phyloP scores from a whole-genome alignment of 2,329 filamentous ascomycete genomes.

The Fusarium secorum region DNA sequence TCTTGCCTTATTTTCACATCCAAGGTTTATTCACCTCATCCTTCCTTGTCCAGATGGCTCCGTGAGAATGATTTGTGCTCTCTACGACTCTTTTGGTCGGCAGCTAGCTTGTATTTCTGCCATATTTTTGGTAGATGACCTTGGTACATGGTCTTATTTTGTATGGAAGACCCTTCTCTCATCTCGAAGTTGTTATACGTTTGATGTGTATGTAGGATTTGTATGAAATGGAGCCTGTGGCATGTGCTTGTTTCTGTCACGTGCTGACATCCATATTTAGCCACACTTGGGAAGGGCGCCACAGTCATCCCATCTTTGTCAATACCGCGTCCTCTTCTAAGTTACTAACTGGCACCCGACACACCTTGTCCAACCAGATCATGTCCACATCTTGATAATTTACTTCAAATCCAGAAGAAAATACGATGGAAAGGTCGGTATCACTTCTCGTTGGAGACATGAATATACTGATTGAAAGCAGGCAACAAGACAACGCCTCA shows the following conservation, averaged over 20 bases:
- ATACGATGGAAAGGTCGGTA: conserved; percentile 8
- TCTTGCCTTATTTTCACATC: conserved; percentile 6
- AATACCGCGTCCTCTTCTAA: neutral
- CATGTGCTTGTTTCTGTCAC: neutral
- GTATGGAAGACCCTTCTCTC: neutral
- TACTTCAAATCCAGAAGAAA: neutral
- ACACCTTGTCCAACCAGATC: neutral
- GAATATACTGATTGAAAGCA: conserved; percentile 7
- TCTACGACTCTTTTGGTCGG: neutral
- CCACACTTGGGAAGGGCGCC: neutral
- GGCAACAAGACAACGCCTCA: conserved; percentile 42
- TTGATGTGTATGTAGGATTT: neutral
- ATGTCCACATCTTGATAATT: neutral
- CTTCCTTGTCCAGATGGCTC: neutral
- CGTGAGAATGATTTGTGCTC: neutral
- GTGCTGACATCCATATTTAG: neutral
- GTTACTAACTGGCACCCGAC: neutral
- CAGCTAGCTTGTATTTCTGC: neutral
- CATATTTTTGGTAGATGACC: neutral
- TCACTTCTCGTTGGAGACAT: neutral
- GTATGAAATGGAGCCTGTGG: neutral
- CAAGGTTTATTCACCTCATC: neutral
- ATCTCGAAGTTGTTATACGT: neutral
- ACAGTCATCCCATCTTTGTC: neutral
- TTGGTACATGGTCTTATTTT: neutral